Evolutionary conservation across 2,329 filamentous ascomycete species (phyloP), one percentile per base, ranked within the genome.

Genomic region (Gyromitra esculenta): DNA sequence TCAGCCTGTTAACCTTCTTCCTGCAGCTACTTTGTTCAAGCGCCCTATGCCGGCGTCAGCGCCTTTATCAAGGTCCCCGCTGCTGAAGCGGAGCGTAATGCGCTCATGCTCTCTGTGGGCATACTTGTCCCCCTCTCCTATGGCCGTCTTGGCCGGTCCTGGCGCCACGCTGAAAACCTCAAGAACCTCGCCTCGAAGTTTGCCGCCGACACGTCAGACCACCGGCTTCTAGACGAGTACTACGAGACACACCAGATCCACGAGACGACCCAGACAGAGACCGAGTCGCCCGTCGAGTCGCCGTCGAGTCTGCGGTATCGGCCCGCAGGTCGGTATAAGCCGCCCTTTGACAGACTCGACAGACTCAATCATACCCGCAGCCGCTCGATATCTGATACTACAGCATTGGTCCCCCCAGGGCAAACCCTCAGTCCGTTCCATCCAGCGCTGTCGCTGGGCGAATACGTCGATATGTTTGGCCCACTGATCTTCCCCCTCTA

Each of bases 401-500:
- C 87, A 37, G 87, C 87, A 6, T 84, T 90, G 66, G 85, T 89
- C 41, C 86, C 88, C 0, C 85, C 87, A 1, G 89, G 89, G 37
- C 88, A 94, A 83, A 88, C 87, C 66, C 86, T 97, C 69, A 91
- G 92, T 0, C 87, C 89, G 25, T 91, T 91, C 81, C 96, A 99
- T 82, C 96, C 96, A 11, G 95, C 94, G 1, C 90, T 93, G 84
- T 96, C 93, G 70, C 87, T 98, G 79, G 88, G 90, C 9, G 87
- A 88, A 43, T 89, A 97, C 78, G 84, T 98, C 59, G 90, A 96
- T 80, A 89, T 88, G 7, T 97, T 98, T 82, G 96, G 96, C 0
- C 96, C 96, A 0, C 86, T 99, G 72, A 89, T 98, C 65, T 99
- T 97, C 82, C 93, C 96, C 9, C 88, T 99, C 78, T 92, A 97